Evolutionary conservation across 2,329 filamentous ascomycete genomes (phyloP).

Genomic region (Hypoxylon sp.): DNA sequence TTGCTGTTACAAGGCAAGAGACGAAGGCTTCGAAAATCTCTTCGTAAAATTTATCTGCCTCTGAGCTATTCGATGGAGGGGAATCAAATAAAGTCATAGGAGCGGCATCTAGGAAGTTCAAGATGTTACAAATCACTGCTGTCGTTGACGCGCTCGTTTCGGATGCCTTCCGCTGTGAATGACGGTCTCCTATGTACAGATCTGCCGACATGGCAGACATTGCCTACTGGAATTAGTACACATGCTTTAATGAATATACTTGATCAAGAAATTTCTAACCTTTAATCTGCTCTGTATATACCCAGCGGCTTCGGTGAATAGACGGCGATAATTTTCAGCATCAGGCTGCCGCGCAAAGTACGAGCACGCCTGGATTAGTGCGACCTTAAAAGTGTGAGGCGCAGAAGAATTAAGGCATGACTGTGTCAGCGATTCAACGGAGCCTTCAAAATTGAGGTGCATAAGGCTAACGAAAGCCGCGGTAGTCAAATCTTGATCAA

Average conservation of each 20-base stretch:
- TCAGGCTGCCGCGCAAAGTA: constrained; percentile 71
- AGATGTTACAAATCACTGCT: constrained; percentile 66
- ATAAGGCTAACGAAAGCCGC: constrained; percentile 76
- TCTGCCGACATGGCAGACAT: constrained; percentile 59
- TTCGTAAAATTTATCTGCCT: constrained; percentile 59
- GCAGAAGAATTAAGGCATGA: constrained; percentile 70
- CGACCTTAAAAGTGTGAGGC: constrained; percentile 73
- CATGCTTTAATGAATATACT: neutral
- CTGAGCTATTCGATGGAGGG: constrained; percentile 55
- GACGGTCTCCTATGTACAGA: constrained; percentile 58
- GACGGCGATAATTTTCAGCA: constrained; percentile 64
- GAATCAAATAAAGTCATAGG: constrained; percentile 65
- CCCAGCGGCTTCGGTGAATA: constrained; percentile 69
- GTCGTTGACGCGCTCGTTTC: constrained; percentile 58
- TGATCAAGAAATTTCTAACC: constrained; percentile 57
- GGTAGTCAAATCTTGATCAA: constrained; percentile 76
- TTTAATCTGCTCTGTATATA: constrained; percentile 72
- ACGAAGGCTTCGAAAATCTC: constrained; percentile 68
- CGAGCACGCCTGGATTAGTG: constrained; percentile 73
- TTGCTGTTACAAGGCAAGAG: constrained; percentile 67
- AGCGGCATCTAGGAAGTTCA: constrained; percentile 71
- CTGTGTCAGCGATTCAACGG: constrained; percentile 70
- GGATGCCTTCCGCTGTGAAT: constrained; percentile 58
- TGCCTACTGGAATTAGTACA: constrained; percentile 52
- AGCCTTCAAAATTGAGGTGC: constrained; percentile 72